Evolutionary conservation across 1,139 yeast genomes (phyloP), one percentile per base, ranked within the genome.

Genomic region (Zhuliangozyma blackwelliae): DNA sequence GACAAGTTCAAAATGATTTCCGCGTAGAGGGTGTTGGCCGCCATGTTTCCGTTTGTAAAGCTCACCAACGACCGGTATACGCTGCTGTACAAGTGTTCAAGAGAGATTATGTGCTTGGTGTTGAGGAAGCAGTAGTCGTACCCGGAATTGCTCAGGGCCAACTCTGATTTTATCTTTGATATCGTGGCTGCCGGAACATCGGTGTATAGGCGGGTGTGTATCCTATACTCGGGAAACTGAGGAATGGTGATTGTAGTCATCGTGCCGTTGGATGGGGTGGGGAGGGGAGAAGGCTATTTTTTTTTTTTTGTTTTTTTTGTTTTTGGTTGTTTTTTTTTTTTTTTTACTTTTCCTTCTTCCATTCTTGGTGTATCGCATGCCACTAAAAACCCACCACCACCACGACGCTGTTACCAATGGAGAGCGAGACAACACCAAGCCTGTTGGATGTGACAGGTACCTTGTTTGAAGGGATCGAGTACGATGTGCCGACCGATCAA

Each of bases 81-180:
- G 26, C 65, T 60, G 37, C 57, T 52, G 33, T 52, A 49, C 31
- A 70, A 50, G 32, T 65, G 72, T 39, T 67, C 72, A 29, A 51
- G 33, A 1, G 75, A 68, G 10, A 67, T 52, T 12, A 70, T 50
- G 42, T 63, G 62, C 16, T 54, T 50, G 19, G 70, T 58, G 48
- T 65, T 70, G 23, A 69, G 49, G 44, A 69, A 68, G 34, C 73
- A 64, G 47, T 51, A 68, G 44, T 68, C 69, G 45, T 64, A 69
- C 21, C 55, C 54, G n/a, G 44, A 32, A 43, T 68, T 59, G 7
- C 59, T 65, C 10, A 50, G 47, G 3, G 63, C 48, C 32, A 69
- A 56, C 37, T 61, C 51, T 2, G 45, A 29, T 37, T 66, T 68
- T 10, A 68, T 60, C 1, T 40, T 42, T 10, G 45, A 41, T 20